Percentiles rank a stretch among this genome's conserved stretches.
Conservation (phyloP, 2,329 filamentous ascomycete genomes). For the Pyrenophora seminiperda region DNA sequence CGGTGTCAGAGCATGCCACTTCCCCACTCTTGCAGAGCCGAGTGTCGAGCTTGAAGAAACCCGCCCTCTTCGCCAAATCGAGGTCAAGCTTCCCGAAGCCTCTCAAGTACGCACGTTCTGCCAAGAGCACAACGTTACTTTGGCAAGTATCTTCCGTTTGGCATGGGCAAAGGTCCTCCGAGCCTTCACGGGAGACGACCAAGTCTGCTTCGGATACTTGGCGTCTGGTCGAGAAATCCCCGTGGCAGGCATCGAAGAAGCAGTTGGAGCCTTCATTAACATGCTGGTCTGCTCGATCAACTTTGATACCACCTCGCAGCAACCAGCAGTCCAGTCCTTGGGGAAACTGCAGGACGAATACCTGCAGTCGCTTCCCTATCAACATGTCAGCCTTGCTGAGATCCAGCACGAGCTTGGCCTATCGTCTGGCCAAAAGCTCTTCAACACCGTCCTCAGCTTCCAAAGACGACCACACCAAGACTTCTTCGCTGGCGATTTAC, state of each 20-base stretch:
- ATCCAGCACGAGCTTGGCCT: slow-evolving; percentile 51
- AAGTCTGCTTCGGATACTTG: slow-evolving; percentile 51
- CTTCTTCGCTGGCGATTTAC: slow-evolving; percentile 1
- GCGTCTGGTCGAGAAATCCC: slow-evolving; percentile 38
- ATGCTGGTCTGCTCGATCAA: slow-evolving; percentile 49
- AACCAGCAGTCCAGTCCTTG: slow-evolving; percentile 1
- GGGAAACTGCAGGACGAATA: slow-evolving; percentile 21
- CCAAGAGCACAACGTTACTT: slow-evolving; percentile 48
- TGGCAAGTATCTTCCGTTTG: slow-evolving; percentile 49
- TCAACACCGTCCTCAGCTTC: slow-evolving; percentile 44
- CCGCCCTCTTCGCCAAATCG: slow-evolving; percentile 2
- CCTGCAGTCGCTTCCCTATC: slow-evolving; percentile 20
- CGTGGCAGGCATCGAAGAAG: slow-evolving; percentile 41
- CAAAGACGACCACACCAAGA: slow-evolving; percentile 1
- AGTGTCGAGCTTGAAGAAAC: not conserved
- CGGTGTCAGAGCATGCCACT: slow-evolving; percentile 12
- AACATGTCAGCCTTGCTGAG: slow-evolving; percentile 41
- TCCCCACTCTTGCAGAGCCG: slow-evolving; percentile 10
- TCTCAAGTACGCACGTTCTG: slow-evolving; percentile 35
- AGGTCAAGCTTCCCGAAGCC: not conserved
- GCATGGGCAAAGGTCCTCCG: slow-evolving; percentile 41
- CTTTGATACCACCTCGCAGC: slow-evolving; percentile 12
- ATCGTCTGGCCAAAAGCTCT: slow-evolving; percentile 37
- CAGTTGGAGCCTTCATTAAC: slow-evolving; percentile 50
- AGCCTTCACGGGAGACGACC: slow-evolving; percentile 26